These are phyloP conservation scores for Dovyalis caffra DNA, from an alignment of 345 rosid species.

Conservation along the genomic window DNA sequence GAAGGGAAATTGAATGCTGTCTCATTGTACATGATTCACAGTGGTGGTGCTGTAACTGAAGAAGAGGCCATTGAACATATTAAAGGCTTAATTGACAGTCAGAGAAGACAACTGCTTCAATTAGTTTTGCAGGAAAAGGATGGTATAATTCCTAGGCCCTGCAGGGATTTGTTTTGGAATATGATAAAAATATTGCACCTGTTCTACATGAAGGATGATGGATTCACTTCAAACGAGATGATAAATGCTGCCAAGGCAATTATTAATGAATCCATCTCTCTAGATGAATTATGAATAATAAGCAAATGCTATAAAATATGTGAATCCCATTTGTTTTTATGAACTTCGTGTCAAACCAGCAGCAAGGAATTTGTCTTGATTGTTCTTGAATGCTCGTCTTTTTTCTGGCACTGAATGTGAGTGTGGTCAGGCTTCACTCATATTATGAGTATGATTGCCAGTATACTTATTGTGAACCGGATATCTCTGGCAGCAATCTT, in stretches of 20 bases:
- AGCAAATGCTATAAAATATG: background rate
- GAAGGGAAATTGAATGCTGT: conserved; percentile 77
- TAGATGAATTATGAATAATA: background rate
- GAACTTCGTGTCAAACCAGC: background rate
- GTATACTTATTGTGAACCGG: too few relatives aligned
- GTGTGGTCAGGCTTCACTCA: background rate
- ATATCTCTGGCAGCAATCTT: too few relatives aligned
- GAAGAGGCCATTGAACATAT: conserved; percentile 42
- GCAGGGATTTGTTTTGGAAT: conserved; percentile 76
- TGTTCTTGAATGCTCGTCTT: background rate
- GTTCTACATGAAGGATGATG: conserved; percentile 75
- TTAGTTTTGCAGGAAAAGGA: conserved; percentile 53
- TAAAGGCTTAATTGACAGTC: conserved; percentile 25
- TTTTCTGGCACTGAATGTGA: background rate
- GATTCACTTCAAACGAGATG: conserved; percentile 60
- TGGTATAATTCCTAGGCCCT: conserved; percentile 57
- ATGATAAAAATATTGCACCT: conserved; percentile 68
- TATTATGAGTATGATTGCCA: background rate
- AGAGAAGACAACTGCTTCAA: conserved; percentile 49
- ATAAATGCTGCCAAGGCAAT: conserved; percentile 46
- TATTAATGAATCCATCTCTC: conserved; percentile 40
- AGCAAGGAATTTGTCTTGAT: background rate
- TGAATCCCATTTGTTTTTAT: background rate
- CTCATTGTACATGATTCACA: conserved; percentile 50
- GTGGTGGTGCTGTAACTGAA: conserved; percentile 24